Conservation (phyloP, 768 basidiomycete genomes). For the Termitomyces sp. region DNA sequence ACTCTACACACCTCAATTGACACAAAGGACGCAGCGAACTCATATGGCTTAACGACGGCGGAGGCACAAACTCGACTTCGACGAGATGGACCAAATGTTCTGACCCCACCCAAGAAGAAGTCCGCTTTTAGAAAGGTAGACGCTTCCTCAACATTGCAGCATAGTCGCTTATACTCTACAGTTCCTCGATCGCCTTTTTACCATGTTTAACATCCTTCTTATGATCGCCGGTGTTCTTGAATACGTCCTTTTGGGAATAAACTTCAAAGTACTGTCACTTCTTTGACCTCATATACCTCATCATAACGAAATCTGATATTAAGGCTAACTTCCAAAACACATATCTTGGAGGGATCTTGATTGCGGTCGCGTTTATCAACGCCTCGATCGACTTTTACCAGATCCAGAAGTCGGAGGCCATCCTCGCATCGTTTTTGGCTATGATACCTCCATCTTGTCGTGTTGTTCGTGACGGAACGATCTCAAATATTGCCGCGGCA, state of each 20-base stretch:
- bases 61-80: slow-evolving; percentile 54
- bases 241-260: slow-evolving; percentile 60
- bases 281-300: neutral
- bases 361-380: slow-evolving; percentile 64
- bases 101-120: slow-evolving; percentile 67
- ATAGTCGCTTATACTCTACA: slow-evolving; percentile 20
- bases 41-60: slow-evolving; percentile 46
- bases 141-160: neutral
- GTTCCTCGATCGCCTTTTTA: slow-evolving; percentile 62
- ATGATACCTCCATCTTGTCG: slow-evolving; percentile 72
- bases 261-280: slow-evolving; percentile 44
- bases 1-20: slow-evolving; percentile 48
- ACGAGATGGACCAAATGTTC: slow-evolving; percentile 56
- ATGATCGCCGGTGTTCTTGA: slow-evolving; percentile 65
- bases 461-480: slow-evolving; percentile 55
- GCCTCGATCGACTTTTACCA: slow-evolving; percentile 71
- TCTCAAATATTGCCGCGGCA: slow-evolving; percentile 54
- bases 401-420: slow-evolving; percentile 71
- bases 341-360: slow-evolving; percentile 68
- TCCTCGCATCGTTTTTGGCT: slow-evolving; percentile 67
- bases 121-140: slow-evolving; percentile 59
- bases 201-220: slow-evolving; percentile 66
- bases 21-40: slow-evolving; percentile 46
- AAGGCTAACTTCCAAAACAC: slow-evolving; percentile 62
- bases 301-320: slow-evolving; percentile 9